Evolutionary conservation across 2,329 filamentous ascomycete genomes (phyloP), one percentile per base, ranked within the genome.

Genomic region (Monilinia aucupariae): DNA sequence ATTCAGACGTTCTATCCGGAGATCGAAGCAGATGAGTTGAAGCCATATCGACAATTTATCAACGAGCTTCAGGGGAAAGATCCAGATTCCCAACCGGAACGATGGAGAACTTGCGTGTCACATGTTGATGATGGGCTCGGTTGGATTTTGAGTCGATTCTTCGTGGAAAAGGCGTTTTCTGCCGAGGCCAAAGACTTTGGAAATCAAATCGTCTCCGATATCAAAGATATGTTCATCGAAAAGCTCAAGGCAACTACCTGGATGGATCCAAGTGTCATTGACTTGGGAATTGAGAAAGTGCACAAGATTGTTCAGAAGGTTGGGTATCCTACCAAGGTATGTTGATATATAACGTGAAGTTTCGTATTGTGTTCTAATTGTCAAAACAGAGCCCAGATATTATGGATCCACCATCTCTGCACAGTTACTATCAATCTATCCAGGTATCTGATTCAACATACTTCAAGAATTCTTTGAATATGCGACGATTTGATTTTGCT

Each of bases 141-240:
- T 2, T 90, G 87, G 86, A 86, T 88, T 55, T 75, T 89, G 20
- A 87, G 85, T 70, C 83, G 86, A 27, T 90, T 90, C 76, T 91
- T 86, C 66, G 79, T 90, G 2, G 82, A 90, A 65, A 83, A 84
- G 55, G 81, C 86, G 1, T 91, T 90, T 69, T 84, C 85, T 0
- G 80, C 85, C 15, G 81, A 84, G 25, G 85, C 86, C 0, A 88
- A 89, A 71, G 75, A 82, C 4, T 82, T 89, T 52, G 86, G 86
- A 20, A 85, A 90, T 64, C 80, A 85, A 61, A 85, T 92, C 67
- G 82, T 90, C n/a, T 81, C 82, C 12, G 85, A 89, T 67, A 87
- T 91, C 71, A 89, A 88, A 73, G 78, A 81, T 20, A 80, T 84
- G 25, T 91, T 90, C 68, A 80, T 82, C 3, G 80, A 82, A 63